A percentile compares a stretch with the other conserved stretches of the same genome.
Evolutionary conservation across 2,329 filamentous ascomycete species (phyloP).

Genomic region (Fusarium sacchari): DNA sequence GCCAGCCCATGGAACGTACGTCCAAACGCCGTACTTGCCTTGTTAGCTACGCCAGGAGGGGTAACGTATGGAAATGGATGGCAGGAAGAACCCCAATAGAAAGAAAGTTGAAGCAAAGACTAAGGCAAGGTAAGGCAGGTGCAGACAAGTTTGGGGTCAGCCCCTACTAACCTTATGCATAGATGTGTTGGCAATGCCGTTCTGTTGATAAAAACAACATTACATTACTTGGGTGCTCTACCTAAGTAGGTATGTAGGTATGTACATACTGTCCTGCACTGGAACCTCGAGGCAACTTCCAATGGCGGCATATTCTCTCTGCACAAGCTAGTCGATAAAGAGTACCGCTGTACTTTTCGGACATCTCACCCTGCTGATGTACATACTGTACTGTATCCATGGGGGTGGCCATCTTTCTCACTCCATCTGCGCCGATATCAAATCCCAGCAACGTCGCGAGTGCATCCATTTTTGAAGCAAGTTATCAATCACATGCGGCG

Average conservation of each 20-base stretch:
- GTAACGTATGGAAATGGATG: slow-evolving; percentile 23
- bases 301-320: slow-evolving; percentile 35
- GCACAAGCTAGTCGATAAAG: slow-evolving; percentile 29
- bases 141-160: slow-evolving; percentile 36
- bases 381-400: neutral
- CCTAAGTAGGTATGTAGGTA: too few species aligned
- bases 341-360: slow-evolving; percentile 31
- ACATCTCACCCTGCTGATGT: slow-evolving; percentile 5
- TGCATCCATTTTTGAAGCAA: neutral
- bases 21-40: slow-evolving; percentile 24
- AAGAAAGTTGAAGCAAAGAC: slow-evolving; percentile 41
- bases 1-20: slow-evolving; percentile 11
- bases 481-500: neutral
- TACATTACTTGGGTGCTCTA: slow-evolving; percentile 29
- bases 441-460: neutral
- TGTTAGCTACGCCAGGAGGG: slow-evolving; percentile 22
- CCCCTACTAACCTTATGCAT: slow-evolving; percentile 68
- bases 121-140: slow-evolving; percentile 32
- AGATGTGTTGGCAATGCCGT: slow-evolving; percentile 79
- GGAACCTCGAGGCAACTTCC: slow-evolving; percentile 34
- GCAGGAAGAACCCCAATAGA: slow-evolving; percentile 29
- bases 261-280: slow-evolving; percentile 43
- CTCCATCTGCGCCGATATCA: slow-evolving; percentile 9
- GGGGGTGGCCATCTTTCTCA: slow-evolving; percentile 19
- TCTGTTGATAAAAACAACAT: slow-evolving; percentile 57